These are phyloP conservation scores for Hypoxylon trugodes DNA, from an alignment of 495 filamentous ascomycete genomes.

Conservation along the genomic window DNA sequence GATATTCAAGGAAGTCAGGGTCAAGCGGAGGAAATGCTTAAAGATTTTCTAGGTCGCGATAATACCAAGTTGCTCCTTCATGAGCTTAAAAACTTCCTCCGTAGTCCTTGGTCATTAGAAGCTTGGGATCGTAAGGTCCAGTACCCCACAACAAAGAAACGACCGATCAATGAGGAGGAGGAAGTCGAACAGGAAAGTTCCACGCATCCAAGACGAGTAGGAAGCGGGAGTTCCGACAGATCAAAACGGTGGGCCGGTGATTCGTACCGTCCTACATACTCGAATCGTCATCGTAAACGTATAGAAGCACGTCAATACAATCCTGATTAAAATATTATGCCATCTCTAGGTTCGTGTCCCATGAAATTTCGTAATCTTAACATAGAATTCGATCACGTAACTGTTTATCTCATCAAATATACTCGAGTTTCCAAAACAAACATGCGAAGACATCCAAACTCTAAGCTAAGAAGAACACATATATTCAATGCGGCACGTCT, in stretches of 20 bases:
- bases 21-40: conserved; percentile 86
- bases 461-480: too few species aligned
- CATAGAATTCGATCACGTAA: too few species aligned
- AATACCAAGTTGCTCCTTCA: conserved; percentile 85
- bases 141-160: conserved; percentile 57
- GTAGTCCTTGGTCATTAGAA: conserved; percentile 76
- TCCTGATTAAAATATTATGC: conserved; percentile 12
- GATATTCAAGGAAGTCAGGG: conserved; percentile 88
- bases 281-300: conserved; percentile 4
- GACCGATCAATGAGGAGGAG: conserved; percentile 3
- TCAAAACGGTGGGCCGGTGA: conserved; percentile 24
- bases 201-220: not conserved
- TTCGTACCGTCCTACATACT: conserved; percentile 40
- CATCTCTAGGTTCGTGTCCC: not conserved
- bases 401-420: too few species aligned
- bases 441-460: too few species aligned
- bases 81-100: conserved; percentile 80
- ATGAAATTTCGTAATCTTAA: not conserved
- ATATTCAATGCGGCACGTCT: too few species aligned
- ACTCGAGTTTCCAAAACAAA: too few species aligned
- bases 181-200: not conserved
- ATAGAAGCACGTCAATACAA: conserved; percentile 10
- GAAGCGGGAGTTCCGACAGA: not conserved
- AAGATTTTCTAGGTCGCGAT: conserved; percentile 82
- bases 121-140: conserved; percentile 87